Conservation (phyloP, 495 filamentous ascomycete genomes). For the Chaetomium fimeti region DNA sequence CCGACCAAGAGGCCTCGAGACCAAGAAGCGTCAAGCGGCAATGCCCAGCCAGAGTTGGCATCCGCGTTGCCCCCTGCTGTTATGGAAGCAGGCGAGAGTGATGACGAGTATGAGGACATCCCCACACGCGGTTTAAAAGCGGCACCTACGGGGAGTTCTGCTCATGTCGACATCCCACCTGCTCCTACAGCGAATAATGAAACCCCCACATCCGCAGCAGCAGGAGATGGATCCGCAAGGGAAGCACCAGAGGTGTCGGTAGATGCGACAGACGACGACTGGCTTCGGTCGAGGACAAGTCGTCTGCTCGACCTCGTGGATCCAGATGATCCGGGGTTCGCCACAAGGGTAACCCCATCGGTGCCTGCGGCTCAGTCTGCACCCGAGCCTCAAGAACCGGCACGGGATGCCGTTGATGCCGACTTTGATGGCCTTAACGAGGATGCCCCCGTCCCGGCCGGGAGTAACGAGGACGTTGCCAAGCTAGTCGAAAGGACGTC, state of each 20-base stretch:
- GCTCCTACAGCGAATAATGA: conserved; percentile 4
- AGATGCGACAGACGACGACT: conserved; percentile 74
- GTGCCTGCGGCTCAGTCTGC: conserved; percentile 16
- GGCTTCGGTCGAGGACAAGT: conserved; percentile 90
- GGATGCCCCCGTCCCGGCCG: conserved; percentile 24
- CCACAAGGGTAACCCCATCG: conserved; percentile 22
- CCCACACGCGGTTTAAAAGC: conserved; percentile 41
- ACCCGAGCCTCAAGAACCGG: conserved; percentile 29
- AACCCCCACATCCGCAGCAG: conserved; percentile 17
- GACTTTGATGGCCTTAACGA: conserved; percentile 29
- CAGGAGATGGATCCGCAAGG: conserved; percentile 19
- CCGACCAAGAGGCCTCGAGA: conserved; percentile 35
- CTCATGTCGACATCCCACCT: conserved; percentile 21
- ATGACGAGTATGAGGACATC: conserved; percentile 66
- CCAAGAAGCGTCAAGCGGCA: conserved; percentile 25
- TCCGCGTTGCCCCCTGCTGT: conserved; percentile 49
- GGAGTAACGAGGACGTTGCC: conserved; percentile 39
- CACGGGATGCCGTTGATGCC: conserved; percentile 27
- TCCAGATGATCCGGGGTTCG: conserved; percentile 45
- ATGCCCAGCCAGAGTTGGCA: conserved; percentile 22
- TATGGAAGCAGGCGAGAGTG: conserved; percentile 53
- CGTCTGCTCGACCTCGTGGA: conserved; percentile 81
- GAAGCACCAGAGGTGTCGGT: conserved; percentile 23
- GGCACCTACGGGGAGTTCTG: conserved; percentile 34
- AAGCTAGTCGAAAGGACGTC: conserved; percentile 57